phyloP scores from a whole-genome alignment of 306 rosid genomes.

The Cyclanthera cordifolia region DNA sequence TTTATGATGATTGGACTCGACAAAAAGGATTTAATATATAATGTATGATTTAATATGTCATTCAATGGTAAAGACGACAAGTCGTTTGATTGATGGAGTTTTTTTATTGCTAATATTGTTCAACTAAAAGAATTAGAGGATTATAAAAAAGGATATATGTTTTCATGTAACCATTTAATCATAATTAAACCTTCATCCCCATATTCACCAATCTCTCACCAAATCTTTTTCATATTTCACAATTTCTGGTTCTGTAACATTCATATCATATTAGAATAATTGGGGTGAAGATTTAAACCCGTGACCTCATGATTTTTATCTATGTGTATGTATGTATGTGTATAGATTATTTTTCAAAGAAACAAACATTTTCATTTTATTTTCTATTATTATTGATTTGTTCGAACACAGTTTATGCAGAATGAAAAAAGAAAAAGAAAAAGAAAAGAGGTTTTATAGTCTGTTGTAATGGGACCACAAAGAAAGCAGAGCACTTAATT shows the following conservation, averaged over 20 bases:
- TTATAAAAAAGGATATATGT: background rate
- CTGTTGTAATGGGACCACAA: slow-evolving; percentile 1
- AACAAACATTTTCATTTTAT: no score
- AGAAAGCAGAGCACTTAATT: background rate
- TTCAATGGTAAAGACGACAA: background rate
- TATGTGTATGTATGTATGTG: no score
- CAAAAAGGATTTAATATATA: background rate
- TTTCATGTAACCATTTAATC: background rate
- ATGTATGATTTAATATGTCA: background rate
- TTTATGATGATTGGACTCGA: background rate
- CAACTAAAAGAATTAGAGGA: background rate
- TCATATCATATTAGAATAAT: background rate
- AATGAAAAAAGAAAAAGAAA: background rate
- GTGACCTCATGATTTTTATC: no score
- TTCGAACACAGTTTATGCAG: background rate
- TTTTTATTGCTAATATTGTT: background rate
- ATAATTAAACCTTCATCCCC: background rate
- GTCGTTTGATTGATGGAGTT: background rate
- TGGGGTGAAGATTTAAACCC: no score
- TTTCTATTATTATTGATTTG: background rate
- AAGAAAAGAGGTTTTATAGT: background rate
- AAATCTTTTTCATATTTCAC: background rate
- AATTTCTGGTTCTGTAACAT: slow-evolving; percentile 3
- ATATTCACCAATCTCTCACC: background rate
- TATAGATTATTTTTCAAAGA: no score